Conservation (phyloP, 306 rosid genomes). For the Prunus mume region DNA sequence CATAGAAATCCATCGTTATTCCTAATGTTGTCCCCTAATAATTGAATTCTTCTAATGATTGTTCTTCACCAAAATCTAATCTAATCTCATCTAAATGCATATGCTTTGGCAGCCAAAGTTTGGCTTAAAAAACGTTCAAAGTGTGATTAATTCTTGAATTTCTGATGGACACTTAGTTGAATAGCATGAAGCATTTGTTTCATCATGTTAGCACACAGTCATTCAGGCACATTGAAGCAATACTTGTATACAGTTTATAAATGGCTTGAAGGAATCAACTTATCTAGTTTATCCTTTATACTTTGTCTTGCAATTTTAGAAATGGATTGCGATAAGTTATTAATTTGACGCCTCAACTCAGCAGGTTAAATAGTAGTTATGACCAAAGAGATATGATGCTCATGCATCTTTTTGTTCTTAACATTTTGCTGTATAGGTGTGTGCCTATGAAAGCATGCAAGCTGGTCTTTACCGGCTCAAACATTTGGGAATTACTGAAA, state of each 20-base stretch:
- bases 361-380: background rate
- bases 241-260: too few species aligned
- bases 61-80: background rate
- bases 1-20: background rate
- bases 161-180: too few species aligned
- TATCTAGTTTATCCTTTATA: background rate
- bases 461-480: conserved; percentile 91
- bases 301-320: background rate
- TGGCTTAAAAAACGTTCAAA: too few species aligned
- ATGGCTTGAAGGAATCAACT: background rate
- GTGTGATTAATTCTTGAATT: too few species aligned
- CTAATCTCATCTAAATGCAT: background rate
- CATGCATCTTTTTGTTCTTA: background rate
- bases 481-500: conserved; percentile 87
- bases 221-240: too few species aligned
- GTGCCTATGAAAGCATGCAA: conserved; percentile 98
- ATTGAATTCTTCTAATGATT: background rate
- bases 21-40: background rate
- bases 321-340: background rate
- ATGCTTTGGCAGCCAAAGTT: background rate
- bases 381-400: background rate
- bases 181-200: too few species aligned
- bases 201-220: too few species aligned
- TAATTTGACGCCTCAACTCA: background rate
- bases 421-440: conserved; percentile 49